Conservation (phyloP, 192 early-diverging fungal genomes). For the Coemansia sp. region DNA sequence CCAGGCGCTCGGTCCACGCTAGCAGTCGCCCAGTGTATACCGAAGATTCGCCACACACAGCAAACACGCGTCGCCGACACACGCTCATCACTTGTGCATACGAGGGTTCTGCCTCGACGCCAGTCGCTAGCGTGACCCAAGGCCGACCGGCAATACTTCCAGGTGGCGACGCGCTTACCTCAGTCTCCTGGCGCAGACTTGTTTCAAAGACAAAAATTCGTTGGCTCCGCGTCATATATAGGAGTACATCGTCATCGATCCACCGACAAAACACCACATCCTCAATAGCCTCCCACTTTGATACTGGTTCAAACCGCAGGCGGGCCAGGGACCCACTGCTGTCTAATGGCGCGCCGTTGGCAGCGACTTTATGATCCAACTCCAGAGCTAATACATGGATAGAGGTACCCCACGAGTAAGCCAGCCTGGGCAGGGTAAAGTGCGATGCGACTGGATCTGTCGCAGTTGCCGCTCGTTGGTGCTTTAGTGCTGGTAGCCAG, state of each 20-base stretch:
- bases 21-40: slow-evolving; percentile 48
- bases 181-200: slow-evolving; percentile 32
- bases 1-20: slow-evolving; percentile 52
- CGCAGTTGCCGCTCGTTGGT: slow-evolving; percentile 25
- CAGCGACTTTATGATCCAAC: slow-evolving; percentile 32
- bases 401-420: slow-evolving; percentile 39
- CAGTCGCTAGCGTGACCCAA: slow-evolving; percentile 54
- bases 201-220: slow-evolving; percentile 52
- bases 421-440: slow-evolving; percentile 32
- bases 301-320: slow-evolving; percentile 24
- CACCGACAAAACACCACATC: slow-evolving; percentile 55
- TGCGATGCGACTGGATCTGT: slow-evolving; percentile 30
- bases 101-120: slow-evolving; percentile 51
- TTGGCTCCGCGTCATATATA: slow-evolving; percentile 54
- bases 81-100: slow-evolving; percentile 42
- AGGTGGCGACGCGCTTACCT: slow-evolving; percentile 41
- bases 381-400: slow-evolving; percentile 25
- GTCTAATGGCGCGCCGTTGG: slow-evolving; percentile 35
- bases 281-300: slow-evolving; percentile 41
- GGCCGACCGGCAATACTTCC: slow-evolving; percentile 38
- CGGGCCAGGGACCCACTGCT: slow-evolving; percentile 10
- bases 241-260: slow-evolving; percentile 34
- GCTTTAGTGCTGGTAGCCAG: slow-evolving; percentile 45
- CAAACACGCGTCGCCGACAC: slow-evolving; percentile 42
- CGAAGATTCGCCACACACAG: slow-evolving; percentile 30